These are phyloP conservation scores for Inga laurina DNA, from an alignment of 306 rosid genomes.

Conservation along the genomic window DNA sequence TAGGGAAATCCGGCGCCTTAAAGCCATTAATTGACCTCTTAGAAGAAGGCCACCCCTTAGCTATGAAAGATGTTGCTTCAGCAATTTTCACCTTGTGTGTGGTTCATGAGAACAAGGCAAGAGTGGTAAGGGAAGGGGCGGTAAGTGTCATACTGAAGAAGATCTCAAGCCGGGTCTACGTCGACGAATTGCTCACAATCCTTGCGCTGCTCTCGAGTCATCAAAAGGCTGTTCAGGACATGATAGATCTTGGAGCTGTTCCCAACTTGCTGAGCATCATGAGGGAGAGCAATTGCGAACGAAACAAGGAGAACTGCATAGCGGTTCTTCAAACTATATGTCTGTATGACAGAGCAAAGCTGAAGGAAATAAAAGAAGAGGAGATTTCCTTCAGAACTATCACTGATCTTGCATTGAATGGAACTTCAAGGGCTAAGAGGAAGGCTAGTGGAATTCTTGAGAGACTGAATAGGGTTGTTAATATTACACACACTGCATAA, in stretches of 20 bases:
- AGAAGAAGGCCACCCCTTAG: constrained; percentile 78
- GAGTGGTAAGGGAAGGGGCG: constrained; percentile 71
- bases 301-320: constrained; percentile 79
- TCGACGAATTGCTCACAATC: constrained; percentile 73
- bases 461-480: constrained; percentile 73
- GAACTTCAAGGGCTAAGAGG: constrained; percentile 92
- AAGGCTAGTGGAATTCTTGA: constrained; percentile 91
- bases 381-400: constrained; percentile 66
- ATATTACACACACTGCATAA: constrained; percentile 84
- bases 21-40: constrained; percentile 68
- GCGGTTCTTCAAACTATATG: constrained; percentile 77
- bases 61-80: constrained; percentile 85
- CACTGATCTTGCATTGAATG: constrained; percentile 72
- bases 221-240: constrained; percentile 70
- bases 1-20: constrained; percentile 80
- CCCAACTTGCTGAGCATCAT: constrained; percentile 62
- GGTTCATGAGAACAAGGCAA: constrained; percentile 75
- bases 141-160: constrained; percentile 65
- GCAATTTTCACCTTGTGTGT: constrained; percentile 81
- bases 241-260: constrained; percentile 76
- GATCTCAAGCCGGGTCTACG: constrained; percentile 47
- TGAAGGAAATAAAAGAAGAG: constrained; percentile 81
- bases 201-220: constrained; percentile 78
- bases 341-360: constrained; percentile 65
- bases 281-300: constrained; percentile 65